Conservation (phyloP, 257 asterid species). For the Capsicum rhomboideum region DNA sequence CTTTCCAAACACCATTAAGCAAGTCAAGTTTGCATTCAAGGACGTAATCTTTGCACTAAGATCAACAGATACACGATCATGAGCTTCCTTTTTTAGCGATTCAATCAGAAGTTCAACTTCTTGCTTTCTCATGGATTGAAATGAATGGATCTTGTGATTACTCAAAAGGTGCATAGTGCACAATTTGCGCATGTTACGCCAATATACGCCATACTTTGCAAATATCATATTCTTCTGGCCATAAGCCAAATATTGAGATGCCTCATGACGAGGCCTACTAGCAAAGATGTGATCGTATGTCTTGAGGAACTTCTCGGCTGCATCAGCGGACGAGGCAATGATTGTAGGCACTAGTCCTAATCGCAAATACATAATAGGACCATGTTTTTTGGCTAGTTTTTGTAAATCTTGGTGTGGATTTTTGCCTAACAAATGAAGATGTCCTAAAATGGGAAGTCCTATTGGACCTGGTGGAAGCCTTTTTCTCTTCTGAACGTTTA, state of each 20-base stretch:
- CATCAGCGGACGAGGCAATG: background rate
- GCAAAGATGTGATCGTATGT: slow-evolving; percentile 3
- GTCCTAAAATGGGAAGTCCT: background rate
- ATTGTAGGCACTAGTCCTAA: background rate
- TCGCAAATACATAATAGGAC: slow-evolving; percentile 6
- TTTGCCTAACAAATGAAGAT: background rate
- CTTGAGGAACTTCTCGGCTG: background rate
- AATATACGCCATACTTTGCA: background rate
- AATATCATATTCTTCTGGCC: background rate
- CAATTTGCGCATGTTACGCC: background rate
- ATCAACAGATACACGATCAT: background rate
- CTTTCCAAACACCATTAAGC: slow-evolving; percentile 7
- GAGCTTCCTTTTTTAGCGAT: background rate
- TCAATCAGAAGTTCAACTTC: background rate
- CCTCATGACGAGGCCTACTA: background rate
- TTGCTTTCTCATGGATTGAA: background rate
- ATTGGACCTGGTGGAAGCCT: background rate
- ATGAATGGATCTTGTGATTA: background rate
- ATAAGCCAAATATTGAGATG: background rate
- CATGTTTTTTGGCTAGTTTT: background rate
- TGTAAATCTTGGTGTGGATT: background rate
- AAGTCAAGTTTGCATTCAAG: background rate
- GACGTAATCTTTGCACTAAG: background rate
- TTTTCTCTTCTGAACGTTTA: background rate
- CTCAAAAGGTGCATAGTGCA: background rate